Evolutionary conservation across 1,139 yeast genomes (phyloP).

Genomic region (Saccharomyces hybrid): DNA sequence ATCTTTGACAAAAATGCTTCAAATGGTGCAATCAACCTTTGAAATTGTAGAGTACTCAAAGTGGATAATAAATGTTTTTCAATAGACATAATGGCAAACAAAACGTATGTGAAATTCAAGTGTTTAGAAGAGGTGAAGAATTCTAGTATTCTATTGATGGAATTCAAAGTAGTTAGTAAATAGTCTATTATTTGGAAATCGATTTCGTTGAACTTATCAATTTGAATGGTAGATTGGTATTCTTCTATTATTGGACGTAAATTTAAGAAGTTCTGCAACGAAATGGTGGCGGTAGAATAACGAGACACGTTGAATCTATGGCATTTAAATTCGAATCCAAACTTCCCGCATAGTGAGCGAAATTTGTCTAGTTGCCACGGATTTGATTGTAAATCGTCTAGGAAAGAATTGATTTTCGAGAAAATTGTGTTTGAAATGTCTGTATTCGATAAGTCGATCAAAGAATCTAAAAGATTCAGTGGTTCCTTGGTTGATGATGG

Average conservation of each 20-base stretch:
- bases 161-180: slow-evolving; percentile 6
- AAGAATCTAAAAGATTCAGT: slow-evolving; percentile 7
- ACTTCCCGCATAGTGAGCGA: slow-evolving; percentile 7
- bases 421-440: slow-evolving; percentile 11
- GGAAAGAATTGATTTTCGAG: slow-evolving; percentile 9
- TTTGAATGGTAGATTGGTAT: slow-evolving; percentile 4
- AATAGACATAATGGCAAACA: slow-evolving; percentile 10
- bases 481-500: not conserved
- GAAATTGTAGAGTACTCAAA: slow-evolving; percentile 7
- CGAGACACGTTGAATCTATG: slow-evolving; percentile 7
- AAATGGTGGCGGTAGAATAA: slow-evolving; percentile 14
- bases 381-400: slow-evolving; percentile 9
- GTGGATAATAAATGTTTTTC: slow-evolving; percentile 11
- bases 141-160: slow-evolving; percentile 11
- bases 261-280: slow-evolving; percentile 8
- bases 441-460: slow-evolving; percentile 9
- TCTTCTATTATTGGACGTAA: slow-evolving; percentile 9
- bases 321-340: slow-evolving; percentile 2
- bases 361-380: slow-evolving; percentile 17
- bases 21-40: slow-evolving; percentile 8
- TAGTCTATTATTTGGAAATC: slow-evolving; percentile 8
- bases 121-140: slow-evolving; percentile 9
- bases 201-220: slow-evolving; percentile 6
- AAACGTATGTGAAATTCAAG: slow-evolving; percentile 11
- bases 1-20: slow-evolving; percentile 7